Evolutionary conservation across 495 filamentous ascomycete species (phyloP), one percentile per base, ranked within the genome.

Genomic region (Pyronema omphalodes): DNA sequence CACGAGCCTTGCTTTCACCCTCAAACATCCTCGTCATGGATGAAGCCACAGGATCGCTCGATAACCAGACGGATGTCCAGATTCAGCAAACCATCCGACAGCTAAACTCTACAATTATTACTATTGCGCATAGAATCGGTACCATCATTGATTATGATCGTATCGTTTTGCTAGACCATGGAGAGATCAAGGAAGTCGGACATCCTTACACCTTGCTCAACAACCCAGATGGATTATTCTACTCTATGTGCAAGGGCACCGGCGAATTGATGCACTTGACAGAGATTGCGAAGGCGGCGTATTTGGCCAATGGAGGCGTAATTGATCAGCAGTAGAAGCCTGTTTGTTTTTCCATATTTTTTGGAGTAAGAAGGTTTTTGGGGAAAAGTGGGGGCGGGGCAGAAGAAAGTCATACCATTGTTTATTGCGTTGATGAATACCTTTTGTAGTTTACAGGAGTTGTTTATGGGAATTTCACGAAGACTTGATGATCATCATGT

Each of bases 11-110:
- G 60, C 74, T 99, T 23, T 88, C 91, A 5, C 89, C 91, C 18
- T 94, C 86, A 66, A 95, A 95, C 67, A 95, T 99, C 62, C 76
- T 99, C 53, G 87, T 99, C 0, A 76, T 96, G 39, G 91, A 99
- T 66, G 93, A 99, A 72, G 93, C 93, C 55, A 99, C 93, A 40
- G 91, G 89, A 23, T 86, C 89, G 15, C 89, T 99, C 23, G 91
- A 99, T 67, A 57, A 46, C 40, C 63, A 65, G 51, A 66, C 63
- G 41, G 63, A 66, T 58, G 61, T 52, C 52, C 56, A 57, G 46
- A 45, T 66, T 9, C 63, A 66, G 41, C 54, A 55, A 60, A 62
- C 63, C 40, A 66, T 66, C 35, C 57, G 62, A 56, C 40, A 54
- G 18, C 12, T 54, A 9, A 55, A 95, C 64, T 78, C 88, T 15